Base-by-base conservation (phyloP, 2,329 filamentous ascomycete genomes). In the Aureobasidium sp. region DNA sequence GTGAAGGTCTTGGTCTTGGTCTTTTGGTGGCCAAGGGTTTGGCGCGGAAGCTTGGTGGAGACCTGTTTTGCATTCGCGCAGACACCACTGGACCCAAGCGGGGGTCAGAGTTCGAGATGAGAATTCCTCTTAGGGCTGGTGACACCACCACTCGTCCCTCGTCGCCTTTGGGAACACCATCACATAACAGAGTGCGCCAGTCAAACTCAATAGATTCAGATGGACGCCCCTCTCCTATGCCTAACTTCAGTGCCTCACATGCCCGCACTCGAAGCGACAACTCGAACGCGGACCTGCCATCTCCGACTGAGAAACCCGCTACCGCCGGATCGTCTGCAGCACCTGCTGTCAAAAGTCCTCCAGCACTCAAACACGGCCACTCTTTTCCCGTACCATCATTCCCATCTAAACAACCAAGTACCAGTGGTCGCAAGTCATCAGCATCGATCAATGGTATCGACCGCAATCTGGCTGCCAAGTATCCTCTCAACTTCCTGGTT, bases 1-100 rank as follows among this genome's bases (percentile, higher is more conserved):
- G 82, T 69, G 87, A 90, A 71, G 87, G 87, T 0, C 76, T 89
- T 3, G 87, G 87, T 0, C 76, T 90, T 7, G 87, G 87, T 32
- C 75, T 90, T 12, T 79, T 89, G 69, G 87, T 89, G n/a, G 87
- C 87, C 0, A 89, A 89, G 72, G 86, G 86, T 3, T 78, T 89
- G 50, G 84, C 87, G 5, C 79, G 87, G 60, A 87, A 86, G 70
- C 81, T 89, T 62, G 85, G 86, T 29, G 87, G 87, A 17, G 87
- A 89, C 71, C 75, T 90, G 23, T 80, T 82, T 57, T 84, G 87
- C 66, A 79, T 85, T 46, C 79, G 81, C 55, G 87, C 87, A 5
- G 82, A 84, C 36, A 86, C 85, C 0, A 76, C 79, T 9, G 86
- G 85, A 0, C 80, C 84, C 10, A 73, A 78, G 36, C 82, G 80